Base-by-base conservation (phyloP, 2,329 filamentous ascomycete genomes). In the Ophiocordyceps sinensis region DNA sequence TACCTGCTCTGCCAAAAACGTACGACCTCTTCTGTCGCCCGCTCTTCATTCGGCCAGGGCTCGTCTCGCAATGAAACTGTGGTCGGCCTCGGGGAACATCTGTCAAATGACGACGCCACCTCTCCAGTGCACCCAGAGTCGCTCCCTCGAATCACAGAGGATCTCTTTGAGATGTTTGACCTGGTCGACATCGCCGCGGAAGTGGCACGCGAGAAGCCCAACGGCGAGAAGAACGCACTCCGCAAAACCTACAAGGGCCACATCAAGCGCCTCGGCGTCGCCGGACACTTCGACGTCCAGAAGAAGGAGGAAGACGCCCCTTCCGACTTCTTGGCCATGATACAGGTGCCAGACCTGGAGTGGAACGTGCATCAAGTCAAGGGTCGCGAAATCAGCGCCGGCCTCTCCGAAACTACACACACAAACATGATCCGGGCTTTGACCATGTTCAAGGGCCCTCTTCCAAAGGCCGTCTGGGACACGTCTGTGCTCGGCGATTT, bases 191-290 rank as follows among this genome's bases (percentile, higher is more conserved):
- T 81, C 42, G 76, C 77, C 43, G 68, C 70, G 43, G 71, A 77
- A 48, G 75, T 80, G 34, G 77, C 77, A 45, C 70, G 77, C 45
- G 72, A 72, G 41, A 73, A 77, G 53, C 73, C 75, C 13, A 77
- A 77, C 54, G 77, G 77, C 48, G 73, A 78, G 56, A 80, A 79
- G 65, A 80, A 80, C 52, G 73, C 72, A 47, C 64, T 81, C 38
- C 70, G 77, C 23, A 80, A 80, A 55, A 79, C 76, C 14, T 81
- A 80, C 63, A 81, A 81, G 58, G 75, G 75, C 40, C 74, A 80
- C 48, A 76, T 81, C 55, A 80, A 80, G 63, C 70, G 68, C 37
- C 61, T 80, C 28, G 74, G 73, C 30, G 65, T 81, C 23, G 70
- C 69, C 41, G 77, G 77, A 10, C 71, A 75, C 44, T 81, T 78